Base-by-base conservation (phyloP, 2,329 filamentous ascomycete genomes). In the Basipetospora sp. region DNA sequence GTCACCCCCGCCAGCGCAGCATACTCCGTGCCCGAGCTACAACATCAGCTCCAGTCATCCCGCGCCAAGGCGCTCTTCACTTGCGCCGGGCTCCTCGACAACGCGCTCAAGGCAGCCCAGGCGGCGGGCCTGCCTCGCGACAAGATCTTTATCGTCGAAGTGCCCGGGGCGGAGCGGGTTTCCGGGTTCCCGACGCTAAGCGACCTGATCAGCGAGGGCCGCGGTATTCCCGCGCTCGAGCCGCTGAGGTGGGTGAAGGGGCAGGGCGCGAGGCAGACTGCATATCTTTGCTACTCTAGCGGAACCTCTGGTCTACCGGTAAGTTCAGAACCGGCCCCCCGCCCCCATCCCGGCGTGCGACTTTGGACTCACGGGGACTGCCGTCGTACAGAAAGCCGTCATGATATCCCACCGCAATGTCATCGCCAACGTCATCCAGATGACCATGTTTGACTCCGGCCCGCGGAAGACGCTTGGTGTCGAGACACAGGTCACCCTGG, bases 371-470 rank as follows among this genome's bases (percentile, higher is more conserved):
- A 25, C 22, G 18, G n/a, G n/a, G n/a, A n/a, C n/a, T n/a, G n/a
- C n/a, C n/a, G 14, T 28, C 16, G 17, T 25, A 8, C 41, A 81
- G 73, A 85, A 86, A 77, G 82, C 80, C 31, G 82, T 87, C 38
- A 85, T 83, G 76, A 81, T 88, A 42, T 81, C 80, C 3, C 82
- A 88, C 52, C 60, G 61, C 27, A 88, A 88, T 45, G 77, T 87
- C 31, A 87, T 88, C 34, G 71, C 81, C 37, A 88, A 87, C 50
- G 69, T 74, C 1, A 49, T 85, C 33, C 80, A 86, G 52, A 64
- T 77, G 39, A 51, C 49, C 5, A 50, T 64, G 1, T 74, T 54
- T 39, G 55, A 68, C 36, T 34, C 51, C 42, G 46, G 59, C 38
- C 39, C 53, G n/a, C 53, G 63, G 42, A 52, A 57, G 43, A 46